A percentile compares a stretch with the other conserved stretches of the same genome.
Evolutionary conservation across 2,329 filamentous ascomycete genomes (phyloP).

Genomic region (Penicillium sp.): DNA sequence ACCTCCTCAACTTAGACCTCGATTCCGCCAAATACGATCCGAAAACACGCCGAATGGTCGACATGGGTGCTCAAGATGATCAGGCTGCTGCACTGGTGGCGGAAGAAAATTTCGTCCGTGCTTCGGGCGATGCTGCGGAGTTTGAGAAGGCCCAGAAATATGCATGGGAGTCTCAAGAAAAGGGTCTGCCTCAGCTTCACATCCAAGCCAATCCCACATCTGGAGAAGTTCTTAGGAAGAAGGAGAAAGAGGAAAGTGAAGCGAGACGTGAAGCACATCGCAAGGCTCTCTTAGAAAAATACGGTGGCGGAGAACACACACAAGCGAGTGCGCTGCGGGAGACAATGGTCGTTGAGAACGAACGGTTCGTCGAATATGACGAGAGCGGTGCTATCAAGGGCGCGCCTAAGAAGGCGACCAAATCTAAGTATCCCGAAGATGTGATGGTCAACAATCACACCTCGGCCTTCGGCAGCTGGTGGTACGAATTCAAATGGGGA

Average conservation of each 20-base stretch:
- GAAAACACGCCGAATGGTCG: constrained; percentile 87
- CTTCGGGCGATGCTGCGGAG: constrained; percentile 84
- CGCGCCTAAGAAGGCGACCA: constrained; percentile 68
- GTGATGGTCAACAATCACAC: constrained; percentile 86
- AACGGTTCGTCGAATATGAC: constrained; percentile 91
- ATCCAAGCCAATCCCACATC: constrained; percentile 95
- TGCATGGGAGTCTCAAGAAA: constrained; percentile 93
- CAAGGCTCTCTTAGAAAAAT: constrained; percentile 73
- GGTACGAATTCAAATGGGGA: constrained; percentile 91
- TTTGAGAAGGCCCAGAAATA: constrained; percentile 87
- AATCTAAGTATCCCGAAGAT: constrained; percentile 90
- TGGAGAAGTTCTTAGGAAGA: constrained; percentile 77
- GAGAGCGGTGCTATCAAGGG: constrained; percentile 86
- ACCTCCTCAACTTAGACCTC: constrained; percentile 87
- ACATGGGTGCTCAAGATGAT: constrained; percentile 74
- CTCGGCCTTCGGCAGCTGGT: constrained; percentile 95
- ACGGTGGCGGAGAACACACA: constrained; percentile 66
- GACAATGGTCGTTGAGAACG: constrained; percentile 71
- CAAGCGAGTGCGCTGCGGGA: constrained; percentile 61
- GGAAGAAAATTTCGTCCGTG: constrained; percentile 86
- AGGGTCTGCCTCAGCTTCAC: constrained; percentile 74
- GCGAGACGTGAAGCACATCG: constrained; percentile 64
- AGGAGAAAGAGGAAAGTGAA: constrained; percentile 70
- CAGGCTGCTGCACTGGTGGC: constrained; percentile 78
- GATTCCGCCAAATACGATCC: constrained; percentile 98